phyloP scores from a whole-genome alignment of 2,329 filamentous ascomycete species.

The Pseudocercospora macadamiae region DNA sequence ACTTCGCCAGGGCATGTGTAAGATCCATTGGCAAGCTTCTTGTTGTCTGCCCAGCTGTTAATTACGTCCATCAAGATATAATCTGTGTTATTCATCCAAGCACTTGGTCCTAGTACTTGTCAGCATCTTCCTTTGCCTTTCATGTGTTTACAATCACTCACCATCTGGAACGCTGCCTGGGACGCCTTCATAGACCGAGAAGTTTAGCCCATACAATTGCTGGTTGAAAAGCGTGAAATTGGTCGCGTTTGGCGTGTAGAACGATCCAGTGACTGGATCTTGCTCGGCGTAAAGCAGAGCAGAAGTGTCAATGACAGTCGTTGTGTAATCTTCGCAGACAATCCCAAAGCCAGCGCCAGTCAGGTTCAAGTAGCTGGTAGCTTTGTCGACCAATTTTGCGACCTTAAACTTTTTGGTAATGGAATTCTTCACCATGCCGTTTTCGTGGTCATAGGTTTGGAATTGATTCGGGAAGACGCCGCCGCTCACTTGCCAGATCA shows the following conservation, averaged over 20 bases:
- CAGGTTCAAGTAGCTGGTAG: conserved; percentile 11
- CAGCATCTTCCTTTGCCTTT: neutral
- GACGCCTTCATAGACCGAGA: neutral
- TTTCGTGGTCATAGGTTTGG: neutral
- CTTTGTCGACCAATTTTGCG: neutral
- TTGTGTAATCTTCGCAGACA: conserved; percentile 14
- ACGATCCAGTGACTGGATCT: neutral
- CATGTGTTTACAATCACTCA: neutral
- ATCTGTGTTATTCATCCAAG: conserved; percentile 7
- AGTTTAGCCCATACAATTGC: conserved; percentile 4
- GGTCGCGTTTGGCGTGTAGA: neutral
- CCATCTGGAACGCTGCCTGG: neutral
- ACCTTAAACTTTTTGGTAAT: conserved; percentile 1
- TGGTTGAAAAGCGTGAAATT: conserved; percentile 9
- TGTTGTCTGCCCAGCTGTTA: neutral
- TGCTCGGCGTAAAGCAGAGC: neutral
- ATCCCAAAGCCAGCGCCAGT: conserved; percentile 22
- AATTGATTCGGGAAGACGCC: conserved; percentile 13
- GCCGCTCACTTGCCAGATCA: conserved; percentile 14
- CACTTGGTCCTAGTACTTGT: neutral
- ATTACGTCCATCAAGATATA: conserved; percentile 2
- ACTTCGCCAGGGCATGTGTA: neutral
- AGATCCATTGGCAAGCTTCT: neutral
- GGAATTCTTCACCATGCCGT: neutral
- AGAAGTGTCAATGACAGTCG: neutral